phyloP scores from a whole-genome alignment of 1,284 basidiomycete genomes.

The Pascua guehoae region DNA sequence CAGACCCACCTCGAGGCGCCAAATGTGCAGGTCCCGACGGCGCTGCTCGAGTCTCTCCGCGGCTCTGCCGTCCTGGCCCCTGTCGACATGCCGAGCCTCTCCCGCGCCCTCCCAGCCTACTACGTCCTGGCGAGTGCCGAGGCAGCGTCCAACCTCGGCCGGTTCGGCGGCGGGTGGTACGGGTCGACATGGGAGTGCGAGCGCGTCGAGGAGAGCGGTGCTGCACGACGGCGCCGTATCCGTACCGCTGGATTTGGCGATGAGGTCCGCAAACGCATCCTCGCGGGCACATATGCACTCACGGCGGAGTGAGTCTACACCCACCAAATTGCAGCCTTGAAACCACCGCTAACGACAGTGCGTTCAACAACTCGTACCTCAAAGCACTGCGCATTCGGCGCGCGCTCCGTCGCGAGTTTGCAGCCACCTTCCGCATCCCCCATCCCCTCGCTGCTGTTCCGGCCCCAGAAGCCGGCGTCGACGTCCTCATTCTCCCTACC shows the following conservation, averaged over 20 bases:
- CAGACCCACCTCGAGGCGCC: constrained; percentile 26
- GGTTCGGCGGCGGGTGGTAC: constrained; percentile 77
- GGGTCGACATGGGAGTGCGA: constrained; percentile 53
- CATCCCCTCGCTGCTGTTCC: constrained; percentile 22
- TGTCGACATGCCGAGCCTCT: constrained; percentile 73
- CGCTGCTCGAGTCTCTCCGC: constrained; percentile 55
- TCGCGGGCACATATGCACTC: constrained; percentile 89
- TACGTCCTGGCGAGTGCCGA: constrained; percentile 93
- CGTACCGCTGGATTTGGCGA: constrained; percentile 72
- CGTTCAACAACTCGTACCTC: constrained; percentile 94
- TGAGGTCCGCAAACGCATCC: constrained; percentile 81
- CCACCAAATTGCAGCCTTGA: too few species aligned
- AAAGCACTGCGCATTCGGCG: constrained; percentile 80
- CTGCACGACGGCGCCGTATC: constrained; percentile 57
- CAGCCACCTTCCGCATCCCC: constrained; percentile 61
- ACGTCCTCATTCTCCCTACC: constrained; percentile 78
- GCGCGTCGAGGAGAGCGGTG: constrained; percentile 51
- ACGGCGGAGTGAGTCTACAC: constrained; percentile 70
- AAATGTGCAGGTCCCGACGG: constrained; percentile 30
- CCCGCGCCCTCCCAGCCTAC: constrained; percentile 83
- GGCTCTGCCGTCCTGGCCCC: constrained; percentile 67
- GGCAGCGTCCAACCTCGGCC: constrained; percentile 85
- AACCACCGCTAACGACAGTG: constrained; percentile 53
- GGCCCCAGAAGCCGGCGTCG: constrained; percentile 55
- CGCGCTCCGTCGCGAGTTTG: constrained; percentile 69